These are phyloP conservation scores for Inga oerstediana DNA, from an alignment of 306 rosid species.

Conservation along the genomic window DNA sequence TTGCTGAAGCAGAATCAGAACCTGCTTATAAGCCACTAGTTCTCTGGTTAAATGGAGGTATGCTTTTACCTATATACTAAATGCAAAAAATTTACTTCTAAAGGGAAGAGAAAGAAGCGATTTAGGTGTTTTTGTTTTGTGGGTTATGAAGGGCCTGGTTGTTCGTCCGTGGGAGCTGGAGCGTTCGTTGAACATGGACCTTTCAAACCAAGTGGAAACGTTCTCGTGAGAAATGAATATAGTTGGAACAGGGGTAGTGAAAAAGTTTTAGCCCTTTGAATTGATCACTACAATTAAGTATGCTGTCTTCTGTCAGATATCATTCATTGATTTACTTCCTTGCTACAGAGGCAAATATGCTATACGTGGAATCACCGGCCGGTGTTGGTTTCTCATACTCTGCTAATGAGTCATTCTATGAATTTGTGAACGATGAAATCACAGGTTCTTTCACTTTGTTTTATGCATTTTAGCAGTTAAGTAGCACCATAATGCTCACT, in stretches of 20 bases:
- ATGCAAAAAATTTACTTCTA: neutral
- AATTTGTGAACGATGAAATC: conserved; percentile 44
- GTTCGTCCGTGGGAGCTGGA: conserved; percentile 82
- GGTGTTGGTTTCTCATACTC: conserved; percentile 93
- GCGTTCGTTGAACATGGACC: conserved; percentile 81
- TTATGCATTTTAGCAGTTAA: neutral
- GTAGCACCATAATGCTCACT: neutral
- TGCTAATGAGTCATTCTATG: conserved; percentile 55
- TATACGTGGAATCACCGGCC: conserved; percentile 74
- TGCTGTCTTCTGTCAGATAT: neutral
- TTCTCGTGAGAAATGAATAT: conserved; percentile 52
- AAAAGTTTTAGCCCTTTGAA: neutral
- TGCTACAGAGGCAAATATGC: conserved; percentile 62
- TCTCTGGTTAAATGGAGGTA: conserved; percentile 87
- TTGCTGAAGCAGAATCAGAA: conserved; percentile 73
- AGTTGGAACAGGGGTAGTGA: conserved; percentile 76
- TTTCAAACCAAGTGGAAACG: conserved; percentile 56
- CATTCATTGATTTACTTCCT: neutral
- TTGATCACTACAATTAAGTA: neutral
- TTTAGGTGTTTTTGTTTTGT: conserved; percentile 22
- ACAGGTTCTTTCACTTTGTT: conserved; percentile 50
- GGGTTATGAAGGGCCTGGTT: conserved; percentile 72
- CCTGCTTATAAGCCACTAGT: conserved; percentile 89
- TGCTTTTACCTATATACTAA: neutral
- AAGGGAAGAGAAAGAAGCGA: neutral